Base-by-base conservation (phyloP, 495 filamentous ascomycete species). In the Thozetella sp. region DNA sequence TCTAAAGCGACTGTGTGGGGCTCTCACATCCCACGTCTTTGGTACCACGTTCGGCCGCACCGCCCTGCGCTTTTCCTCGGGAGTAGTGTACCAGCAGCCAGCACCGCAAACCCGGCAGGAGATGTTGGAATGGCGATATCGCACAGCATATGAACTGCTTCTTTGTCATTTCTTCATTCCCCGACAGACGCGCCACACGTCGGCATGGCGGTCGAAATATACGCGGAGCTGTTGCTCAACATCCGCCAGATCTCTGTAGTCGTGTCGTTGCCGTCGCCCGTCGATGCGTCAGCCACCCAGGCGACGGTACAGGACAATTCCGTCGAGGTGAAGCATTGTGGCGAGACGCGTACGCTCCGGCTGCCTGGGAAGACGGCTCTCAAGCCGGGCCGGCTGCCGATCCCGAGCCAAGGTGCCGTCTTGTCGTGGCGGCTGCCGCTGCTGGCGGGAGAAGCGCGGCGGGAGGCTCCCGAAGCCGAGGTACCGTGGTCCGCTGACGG, bases 151-250 rank as follows among this genome's bases (percentile, higher is more conserved):
- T n/a, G n/a, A n/a, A n/a, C n/a, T n/a, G n/a, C n/a, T n/a, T n/a
- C n/a, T n/a, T n/a, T n/a, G n/a, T n/a, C n/a, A n/a, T n/a, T n/a
- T n/a, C n/a, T n/a, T n/a, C n/a, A n/a, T n/a, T n/a, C 30, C 30
- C 17, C 30, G 30, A 30, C 43, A 51, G 27, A 37, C 26, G 40
- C 25, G 6, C 3, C 24, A 15, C 12, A 3, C 17, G 13, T 23
- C n/a, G 22, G 40, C 25, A 70, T 72, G 69, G 63, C 54, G 46
- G 55, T 48, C n/a, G 25, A 59, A 2, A 78, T 97, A 20, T 93
- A 97, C 68, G 92, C 93, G 17, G 95, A 99, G 79, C 84, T 95
- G 0, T 82, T 97, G 3, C 80, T 87, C 59, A 92, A 97, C 67
- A 96, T 99, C 63, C 87, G 88, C 13, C 91, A 93, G 71, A 81